phyloP scores from a whole-genome alignment of 2,329 filamentous ascomycete genomes.

The Aspergillus calidoustus region DNA sequence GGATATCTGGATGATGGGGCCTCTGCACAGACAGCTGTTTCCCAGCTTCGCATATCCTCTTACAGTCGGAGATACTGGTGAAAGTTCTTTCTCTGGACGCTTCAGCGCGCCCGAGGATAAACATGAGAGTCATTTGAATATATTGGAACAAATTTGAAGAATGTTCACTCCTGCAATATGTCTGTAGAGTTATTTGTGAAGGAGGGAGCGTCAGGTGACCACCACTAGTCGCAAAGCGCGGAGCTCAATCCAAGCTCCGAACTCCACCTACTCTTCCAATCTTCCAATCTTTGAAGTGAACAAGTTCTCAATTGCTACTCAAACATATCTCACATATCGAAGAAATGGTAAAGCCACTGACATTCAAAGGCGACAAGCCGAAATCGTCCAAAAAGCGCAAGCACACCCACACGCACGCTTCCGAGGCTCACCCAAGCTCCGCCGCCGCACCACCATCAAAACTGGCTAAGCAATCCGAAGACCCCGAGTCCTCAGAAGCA shows the following conservation, averaged over 20 bases:
- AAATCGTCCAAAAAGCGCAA: constrained; percentile 75
- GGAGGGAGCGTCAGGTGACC: neutral
- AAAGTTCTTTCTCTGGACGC: neutral
- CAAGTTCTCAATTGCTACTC: neutral
- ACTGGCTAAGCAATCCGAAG: constrained; percentile 20
- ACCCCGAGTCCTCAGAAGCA: neutral
- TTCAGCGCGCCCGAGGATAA: neutral
- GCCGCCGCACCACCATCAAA: constrained; percentile 26
- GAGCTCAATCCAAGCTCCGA: neutral
- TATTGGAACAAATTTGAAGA: too few species aligned
- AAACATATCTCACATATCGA: neutral
- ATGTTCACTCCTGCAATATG: too few species aligned
- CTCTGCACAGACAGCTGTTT: neutral
- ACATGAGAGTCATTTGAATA: too few species aligned
- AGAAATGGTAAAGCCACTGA: constrained; percentile 73
- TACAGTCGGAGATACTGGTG: neutral
- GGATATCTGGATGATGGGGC: neutral
- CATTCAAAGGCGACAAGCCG: constrained; percentile 95
- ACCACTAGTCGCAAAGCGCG: neutral
- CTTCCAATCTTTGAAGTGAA: neutral
- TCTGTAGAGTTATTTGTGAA: neutral
- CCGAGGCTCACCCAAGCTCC: constrained; percentile 29
- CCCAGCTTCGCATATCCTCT: neutral
- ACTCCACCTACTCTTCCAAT: neutral
- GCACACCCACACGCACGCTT: constrained; percentile 48